Percentiles rank a stretch among this genome's conserved stretches.
Evolutionary conservation across 371 early-diverging fungal genomes (phyloP).

Genomic region (Mucor indicus): DNA sequence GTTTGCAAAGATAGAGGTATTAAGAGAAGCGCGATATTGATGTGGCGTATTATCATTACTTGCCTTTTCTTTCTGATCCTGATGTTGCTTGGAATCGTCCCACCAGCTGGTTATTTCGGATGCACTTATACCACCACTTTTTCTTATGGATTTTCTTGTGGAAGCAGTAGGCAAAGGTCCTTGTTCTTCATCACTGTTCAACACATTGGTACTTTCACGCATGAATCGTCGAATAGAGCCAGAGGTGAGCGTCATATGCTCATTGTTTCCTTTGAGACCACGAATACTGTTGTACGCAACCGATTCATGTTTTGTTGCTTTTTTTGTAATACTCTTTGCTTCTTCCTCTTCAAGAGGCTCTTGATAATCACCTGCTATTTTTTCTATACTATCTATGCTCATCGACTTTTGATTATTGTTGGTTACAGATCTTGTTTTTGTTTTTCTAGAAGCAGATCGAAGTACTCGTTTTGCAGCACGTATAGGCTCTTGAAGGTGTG

Average conservation of each 20-base stretch:
- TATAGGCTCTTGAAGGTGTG: constrained; percentile 10
- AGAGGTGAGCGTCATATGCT: constrained; percentile 26
- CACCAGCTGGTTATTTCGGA: constrained; percentile 22
- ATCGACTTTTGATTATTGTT: not conserved
- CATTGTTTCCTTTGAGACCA: constrained; percentile 6
- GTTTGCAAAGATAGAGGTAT: constrained; percentile 11
- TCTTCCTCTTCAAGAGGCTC: too few species aligned
- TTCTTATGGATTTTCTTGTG: not conserved
- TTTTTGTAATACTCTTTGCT: not conserved
- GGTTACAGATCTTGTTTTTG: constrained; percentile 17
- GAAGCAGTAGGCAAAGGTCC: too few species aligned
- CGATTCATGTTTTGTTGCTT: constrained; percentile 5
- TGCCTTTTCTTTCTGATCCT: not conserved
- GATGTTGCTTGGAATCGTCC: too few species aligned
- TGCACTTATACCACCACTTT: constrained; percentile 1
- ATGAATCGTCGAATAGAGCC: constrained; percentile 36
- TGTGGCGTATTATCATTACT: not conserved
- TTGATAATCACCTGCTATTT: too few species aligned
- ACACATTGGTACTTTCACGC: constrained; percentile 27
- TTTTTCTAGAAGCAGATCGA: constrained; percentile 20
- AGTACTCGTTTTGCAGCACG: constrained; percentile 18
- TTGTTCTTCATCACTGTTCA: too few species aligned
- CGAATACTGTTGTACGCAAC: constrained; percentile 11
- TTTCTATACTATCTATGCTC: not conserved
- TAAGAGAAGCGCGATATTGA: constrained; percentile 22